Base-by-base conservation (phyloP, 352 stramenopile genomes). In the Phytopythium oedochilum region DNA sequence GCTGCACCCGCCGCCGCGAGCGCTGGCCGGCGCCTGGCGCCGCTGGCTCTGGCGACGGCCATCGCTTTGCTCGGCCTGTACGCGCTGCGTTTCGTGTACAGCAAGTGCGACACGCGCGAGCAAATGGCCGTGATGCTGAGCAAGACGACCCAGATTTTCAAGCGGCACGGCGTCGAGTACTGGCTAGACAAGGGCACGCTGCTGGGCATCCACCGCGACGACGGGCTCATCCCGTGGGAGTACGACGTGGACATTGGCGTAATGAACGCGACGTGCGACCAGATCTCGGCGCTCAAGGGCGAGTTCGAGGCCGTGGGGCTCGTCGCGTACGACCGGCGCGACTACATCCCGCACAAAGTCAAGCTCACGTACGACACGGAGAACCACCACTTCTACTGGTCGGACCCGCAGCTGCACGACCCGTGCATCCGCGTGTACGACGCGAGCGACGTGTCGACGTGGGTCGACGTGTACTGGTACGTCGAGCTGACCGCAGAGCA, bases 381-480 rank as follows among this genome's bases (percentile, higher is more conserved):
- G 73, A 89, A 88, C 63, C 74, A 84, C 64, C 57, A 83, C 38
- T 86, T 91, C 39, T 91, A 91, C 68, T 89, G 74, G 76, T 91
- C 81, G 9, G 81, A 91, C 50, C 68, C 76, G 26, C 70, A 73
- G 47, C 72, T 91, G 52, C 76, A 91, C 50, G 81, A 89, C 53
- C 81, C 81, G 25, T 91, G 81, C 50, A 84, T 91, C 40, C 78
- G 81, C 31, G 75, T 91, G 54, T 89, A 91, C 55, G 81, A 91
- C 53, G 50, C 68, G 15, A 57, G 53, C 28, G 81, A 91, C 50
- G 40, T 72, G 1, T 72, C 68, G 31, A 87, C 73, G 42, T 91
- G 81, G 78, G 78, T 91, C 55, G 81, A 91, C 54, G 84, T 91
- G 49, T 91, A 91, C 64, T 91, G 81, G 81, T 89, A 91, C 61